These are phyloP conservation scores for Dothiorella sarmentorum DNA, from an alignment of 2,329 filamentous ascomycete genomes.

Conservation along the genomic window DNA sequence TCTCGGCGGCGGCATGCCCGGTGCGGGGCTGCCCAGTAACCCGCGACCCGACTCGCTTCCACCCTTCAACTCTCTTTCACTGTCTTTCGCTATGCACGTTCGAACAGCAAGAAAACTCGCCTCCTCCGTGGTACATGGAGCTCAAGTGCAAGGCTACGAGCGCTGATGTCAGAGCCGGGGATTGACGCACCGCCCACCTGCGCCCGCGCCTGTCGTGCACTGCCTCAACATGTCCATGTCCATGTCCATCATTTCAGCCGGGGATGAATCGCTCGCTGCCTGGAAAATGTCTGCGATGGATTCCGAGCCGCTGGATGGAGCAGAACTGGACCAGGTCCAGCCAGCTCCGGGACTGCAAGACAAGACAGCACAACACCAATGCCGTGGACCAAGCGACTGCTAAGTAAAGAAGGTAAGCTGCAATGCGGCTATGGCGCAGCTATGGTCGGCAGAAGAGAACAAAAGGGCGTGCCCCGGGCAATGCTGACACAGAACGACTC, in stretches of 20 bases:
- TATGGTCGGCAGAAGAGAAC: not conserved
- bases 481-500: not conserved
- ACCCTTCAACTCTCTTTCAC: not conserved
- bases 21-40: constrained; percentile 4
- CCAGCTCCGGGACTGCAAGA: not conserved
- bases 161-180: constrained; percentile 9
- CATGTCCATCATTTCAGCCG: not conserved
- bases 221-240: not conserved
- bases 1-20: constrained; percentile 7
- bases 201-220: not conserved
- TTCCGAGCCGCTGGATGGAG: not conserved
- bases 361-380: not conserved
- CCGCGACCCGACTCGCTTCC: not conserved
- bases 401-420: constrained; percentile 4
- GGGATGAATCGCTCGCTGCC: not conserved
- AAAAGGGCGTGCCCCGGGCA: not conserved
- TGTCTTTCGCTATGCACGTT: not conserved
- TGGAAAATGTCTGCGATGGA: not conserved
- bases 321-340: not conserved
- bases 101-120: not conserved
- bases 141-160: not conserved
- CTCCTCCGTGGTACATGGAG: not conserved
- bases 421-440: constrained; percentile 13
- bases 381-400: not conserved
- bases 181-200: constrained; percentile 2